Evolutionary conservation across 2,329 filamentous ascomycete species (phyloP).

Genomic region (Xylariaceae sp.): DNA sequence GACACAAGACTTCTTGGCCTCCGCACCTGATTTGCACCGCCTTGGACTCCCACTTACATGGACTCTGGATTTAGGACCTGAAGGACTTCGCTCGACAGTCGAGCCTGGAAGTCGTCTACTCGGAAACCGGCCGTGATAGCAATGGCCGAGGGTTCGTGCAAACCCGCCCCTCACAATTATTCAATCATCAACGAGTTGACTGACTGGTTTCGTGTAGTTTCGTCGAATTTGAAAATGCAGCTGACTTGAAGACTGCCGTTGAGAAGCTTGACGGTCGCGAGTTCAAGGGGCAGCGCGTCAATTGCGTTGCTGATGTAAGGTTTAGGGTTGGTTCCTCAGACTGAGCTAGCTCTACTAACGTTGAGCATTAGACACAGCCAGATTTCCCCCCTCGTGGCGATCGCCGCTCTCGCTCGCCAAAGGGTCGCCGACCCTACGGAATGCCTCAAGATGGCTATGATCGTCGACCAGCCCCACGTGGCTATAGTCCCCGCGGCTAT

Average conservation of each 20-base stretch:
- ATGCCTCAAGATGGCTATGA: constrained; percentile 72
- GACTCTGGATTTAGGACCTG: constrained; percentile 83
- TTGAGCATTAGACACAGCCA: constrained; percentile 60
- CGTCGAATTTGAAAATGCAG: constrained; percentile 93
- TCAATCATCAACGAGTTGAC: not conserved
- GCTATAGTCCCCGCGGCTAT: constrained; percentile 71
- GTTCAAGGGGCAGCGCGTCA: constrained; percentile 85
- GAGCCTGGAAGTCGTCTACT: constrained; percentile 95
- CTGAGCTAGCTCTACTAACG: constrained; percentile 21
- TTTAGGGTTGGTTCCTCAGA: not conserved
- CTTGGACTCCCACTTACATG: constrained; percentile 71
- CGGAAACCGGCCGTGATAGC: constrained; percentile 86
- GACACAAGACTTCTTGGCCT: constrained; percentile 27
- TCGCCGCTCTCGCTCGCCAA: constrained; percentile 73
- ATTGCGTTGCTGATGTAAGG: constrained; percentile 81
- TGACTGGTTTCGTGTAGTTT: constrained; percentile 54
- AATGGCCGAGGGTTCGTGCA: constrained; percentile 80
- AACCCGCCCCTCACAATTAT: not conserved
- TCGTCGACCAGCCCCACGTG: constrained; percentile 69
- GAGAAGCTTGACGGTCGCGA: constrained; percentile 91
- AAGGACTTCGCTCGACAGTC: constrained; percentile 99
- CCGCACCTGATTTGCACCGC: constrained; percentile 33
- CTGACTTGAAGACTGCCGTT: constrained; percentile 82
- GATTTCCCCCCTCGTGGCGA: constrained; percentile 63
- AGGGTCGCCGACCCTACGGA: constrained; percentile 58